Base-by-base conservation (phyloP, 805 yeast genomes). In the Starmerella floris region DNA sequence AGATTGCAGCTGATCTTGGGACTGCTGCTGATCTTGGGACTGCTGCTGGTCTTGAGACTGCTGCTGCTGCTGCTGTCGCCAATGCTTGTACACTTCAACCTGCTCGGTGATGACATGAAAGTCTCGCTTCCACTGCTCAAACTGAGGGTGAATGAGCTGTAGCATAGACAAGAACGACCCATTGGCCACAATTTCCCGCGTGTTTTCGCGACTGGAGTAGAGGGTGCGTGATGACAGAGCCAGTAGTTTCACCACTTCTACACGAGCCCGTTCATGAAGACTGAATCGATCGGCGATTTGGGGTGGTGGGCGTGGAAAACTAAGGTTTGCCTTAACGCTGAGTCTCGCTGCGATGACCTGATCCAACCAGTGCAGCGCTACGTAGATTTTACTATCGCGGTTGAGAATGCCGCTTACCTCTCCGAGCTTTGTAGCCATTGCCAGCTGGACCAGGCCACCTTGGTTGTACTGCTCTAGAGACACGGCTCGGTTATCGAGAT, bases 391-490 rank as follows among this genome's bases (percentile, higher is more conserved):
- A 9, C 85, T 69, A 45, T 81, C 75, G 17, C 74, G 72, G 35
- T 81, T 83, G 65, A 83, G 73, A 52, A 84, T 72, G 3, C 83
- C 83, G 74, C 80, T 76, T 58, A 81, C 91, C 57, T 83, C 94
- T 3, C 94, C 91, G 33, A 87, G 62, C 43, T 96, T 67, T 2
- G 83, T 79, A 0, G 93, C 87, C 2, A 83, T 76, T 2, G 96
- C 95, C 37, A 83, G 77, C 46, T 84, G 70, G 91, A 85, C 81
- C 88, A 94, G 87, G 0, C 94, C 80, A 85, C 84, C 81, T 31
- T 94, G 69, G 58, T 45, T 45, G 30, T 46, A 40, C 15, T 33
- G 41, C 9, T 45, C 49, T 19, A 44, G 31, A 1, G 37, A 17
- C 16, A 20, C 19, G 13, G 9, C 19, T 2, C 23, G 31, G n/a